phyloP scores from a whole-genome alignment of 2,329 filamentous ascomycete species.

The Hypoxylon sp. region DNA sequence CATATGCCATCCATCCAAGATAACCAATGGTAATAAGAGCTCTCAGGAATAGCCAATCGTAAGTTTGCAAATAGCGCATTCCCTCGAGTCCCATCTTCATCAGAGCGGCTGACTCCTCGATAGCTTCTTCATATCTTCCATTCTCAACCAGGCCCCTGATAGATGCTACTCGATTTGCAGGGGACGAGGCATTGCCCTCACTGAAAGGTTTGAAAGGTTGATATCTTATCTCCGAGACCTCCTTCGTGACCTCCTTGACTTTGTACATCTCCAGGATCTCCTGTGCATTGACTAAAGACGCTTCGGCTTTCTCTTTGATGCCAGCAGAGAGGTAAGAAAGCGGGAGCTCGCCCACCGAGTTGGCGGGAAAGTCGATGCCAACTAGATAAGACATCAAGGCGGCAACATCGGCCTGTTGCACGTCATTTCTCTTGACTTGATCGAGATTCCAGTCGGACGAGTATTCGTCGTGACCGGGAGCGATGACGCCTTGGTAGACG shows the following conservation, averaged over 20 bases:
- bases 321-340: conserved; percentile 79
- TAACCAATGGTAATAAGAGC: conserved; percentile 90
- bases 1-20: conserved; percentile 93
- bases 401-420: conserved; percentile 91
- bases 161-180: conserved; percentile 70
- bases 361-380: conserved; percentile 89
- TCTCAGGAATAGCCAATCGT: conserved; percentile 96
- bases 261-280: conserved; percentile 95
- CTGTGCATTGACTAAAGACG: conserved; percentile 82
- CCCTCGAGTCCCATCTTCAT: conserved; percentile 82
- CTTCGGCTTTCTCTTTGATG: conserved; percentile 80
- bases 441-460: conserved; percentile 89
- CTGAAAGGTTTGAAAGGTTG: conserved; percentile 76
- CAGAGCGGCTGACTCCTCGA: conserved; percentile 77
- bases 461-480: conserved; percentile 88
- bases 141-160: conserved; percentile 74
- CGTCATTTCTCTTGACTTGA: conserved; percentile 84
- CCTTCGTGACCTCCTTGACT: conserved; percentile 90
- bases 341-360: conserved; percentile 93
- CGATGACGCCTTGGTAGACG: conserved; percentile 60
- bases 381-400: conserved; percentile 93
- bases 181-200: conserved; percentile 63
- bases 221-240: conserved; percentile 77
- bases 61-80: conserved; percentile 92
- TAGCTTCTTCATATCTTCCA: conserved; percentile 76